A percentile compares a stretch with the other conserved stretches of the same genome.
Conservation (phyloP, 2,329 filamentous ascomycete species). For the Phyllosticta citrichinensis region DNA sequence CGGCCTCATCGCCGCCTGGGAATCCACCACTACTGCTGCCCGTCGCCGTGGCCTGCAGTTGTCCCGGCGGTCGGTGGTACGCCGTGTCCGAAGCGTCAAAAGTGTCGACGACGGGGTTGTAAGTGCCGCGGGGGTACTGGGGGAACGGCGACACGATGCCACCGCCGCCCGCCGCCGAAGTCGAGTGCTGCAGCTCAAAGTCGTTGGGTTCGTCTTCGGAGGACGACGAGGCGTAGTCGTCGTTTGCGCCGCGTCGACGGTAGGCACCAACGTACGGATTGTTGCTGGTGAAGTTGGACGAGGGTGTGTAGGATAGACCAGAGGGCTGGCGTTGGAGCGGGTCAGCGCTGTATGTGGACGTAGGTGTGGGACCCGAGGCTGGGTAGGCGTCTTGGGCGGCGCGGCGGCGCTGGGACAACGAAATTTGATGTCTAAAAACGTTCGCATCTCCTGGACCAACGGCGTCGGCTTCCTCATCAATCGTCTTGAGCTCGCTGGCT, state of each 20-base stretch:
- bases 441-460: slow-evolving; percentile 19
- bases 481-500: slow-evolving; percentile 16
- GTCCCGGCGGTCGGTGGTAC: slow-evolving; percentile 23
- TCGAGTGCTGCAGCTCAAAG: slow-evolving; percentile 22
- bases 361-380: slow-evolving; percentile 11
- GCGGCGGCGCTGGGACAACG: slow-evolving; percentile 25
- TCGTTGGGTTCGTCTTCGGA: slow-evolving; percentile 28
- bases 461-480: slow-evolving; percentile 20
- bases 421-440: slow-evolving; percentile 30
- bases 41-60: slow-evolving; percentile 21
- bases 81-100: slow-evolving; percentile 22
- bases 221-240: slow-evolving; percentile 28
- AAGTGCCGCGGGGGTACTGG: slow-evolving; percentile 15
- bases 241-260: slow-evolving; percentile 19
- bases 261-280: slow-evolving; percentile 21
- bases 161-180: not conserved
- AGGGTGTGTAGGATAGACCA: slow-evolving; percentile 21
- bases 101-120: slow-evolving; percentile 24
- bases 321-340: slow-evolving; percentile 21
- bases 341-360: slow-evolving; percentile 19
- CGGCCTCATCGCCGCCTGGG: not conserved
- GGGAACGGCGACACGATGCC: not conserved
- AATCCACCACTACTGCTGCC: slow-evolving; percentile 17
- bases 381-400: slow-evolving; percentile 17
- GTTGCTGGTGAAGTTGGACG: slow-evolving; percentile 21